Percentiles rank a stretch among this genome's conserved stretches.
These are phyloP conservation scores for Fusarium pilosicola DNA, from an alignment of 2,329 filamentous ascomycete species.

Conservation along the genomic window DNA sequence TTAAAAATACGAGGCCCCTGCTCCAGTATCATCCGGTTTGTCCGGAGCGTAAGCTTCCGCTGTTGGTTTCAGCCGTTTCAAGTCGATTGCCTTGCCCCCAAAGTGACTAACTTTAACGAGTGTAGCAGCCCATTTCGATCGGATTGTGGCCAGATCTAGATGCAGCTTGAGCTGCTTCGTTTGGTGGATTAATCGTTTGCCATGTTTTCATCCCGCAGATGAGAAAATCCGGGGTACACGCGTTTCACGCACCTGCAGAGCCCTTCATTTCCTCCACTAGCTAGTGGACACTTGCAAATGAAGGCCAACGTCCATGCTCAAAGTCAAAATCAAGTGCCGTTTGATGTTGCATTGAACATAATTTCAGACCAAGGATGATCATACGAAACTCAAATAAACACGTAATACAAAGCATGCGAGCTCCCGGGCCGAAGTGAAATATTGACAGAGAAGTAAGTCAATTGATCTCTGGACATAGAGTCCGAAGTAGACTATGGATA, in stretches of 20 bases:
- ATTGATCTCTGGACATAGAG: slow-evolving; percentile 14
- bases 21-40: background rate
- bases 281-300: background rate
- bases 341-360: background rate
- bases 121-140: background rate
- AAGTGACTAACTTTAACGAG: background rate
- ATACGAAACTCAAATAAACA: background rate
- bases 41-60: slow-evolving; percentile 23
- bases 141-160: background rate
- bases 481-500: slow-evolving; percentile 22
- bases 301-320: background rate
- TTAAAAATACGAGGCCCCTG: background rate
- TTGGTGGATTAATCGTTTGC: slow-evolving; percentile 6
- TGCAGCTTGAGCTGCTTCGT: no score
- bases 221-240: slow-evolving; percentile 6
- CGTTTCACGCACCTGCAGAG: background rate
- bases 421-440: background rate
- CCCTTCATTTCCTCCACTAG: slow-evolving; percentile 1
- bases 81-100: background rate
- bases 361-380: background rate
- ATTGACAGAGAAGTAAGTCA: slow-evolving; percentile 8
- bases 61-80: slow-evolving; percentile 32
- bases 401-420: background rate
- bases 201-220: background rate
- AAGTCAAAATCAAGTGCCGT: background rate